Evolutionary conservation across 2,329 filamentous ascomycete genomes (phyloP), one percentile per base, ranked within the genome.

Genomic region (Ceratocystis eucalypticola): DNA sequence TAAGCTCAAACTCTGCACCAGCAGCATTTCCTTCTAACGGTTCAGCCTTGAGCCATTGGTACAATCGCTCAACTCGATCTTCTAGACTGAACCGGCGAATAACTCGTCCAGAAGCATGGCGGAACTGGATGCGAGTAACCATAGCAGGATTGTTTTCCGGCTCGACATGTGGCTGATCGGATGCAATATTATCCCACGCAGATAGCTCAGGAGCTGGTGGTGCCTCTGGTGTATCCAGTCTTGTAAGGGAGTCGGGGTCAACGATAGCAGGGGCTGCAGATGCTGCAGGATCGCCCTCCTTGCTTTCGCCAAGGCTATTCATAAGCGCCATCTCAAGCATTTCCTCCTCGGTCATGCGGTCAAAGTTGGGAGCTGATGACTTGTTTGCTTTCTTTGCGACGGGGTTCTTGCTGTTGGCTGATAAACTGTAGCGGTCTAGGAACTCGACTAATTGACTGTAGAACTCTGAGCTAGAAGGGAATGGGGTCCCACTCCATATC

Each of bases 1-100:
- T 91, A 70, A 99, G 81, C 74, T 97, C 93, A 76, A 99, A 99
- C 69, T 84, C 82, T 12, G 88, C 76, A 0, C 88, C 89, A 37
- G 84, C 82, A 75, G 91, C 93, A 30, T 68, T 57, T 71, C 88
- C 91, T 70, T 92, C 88, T 62, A 96, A 76, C 1, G 91, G 89
- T 68, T 88, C 85, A 0, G 92, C 88, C 78, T 97, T 99, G 70
- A 99, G 84, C 91, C 92, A 99, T 77, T 99, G 94, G 75, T 93
- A 99, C 59, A 99, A 86, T 12, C 89, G 84, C 66, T 85, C 82
- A 12, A 99, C 91, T 0, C 83, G 80, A 67, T 99, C 94, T 15
- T 83, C 75, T 2, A 92, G 76, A 8, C 80, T 79, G 76, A 99
- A 99, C n/a, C 90, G 84, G 37, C 91, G 87, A 68, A 99, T 92